Percentiles rank a stretch among this genome's conserved stretches.
Conservation (phyloP, 805 yeast species). For the Isabelozyma pseudorhagii region DNA sequence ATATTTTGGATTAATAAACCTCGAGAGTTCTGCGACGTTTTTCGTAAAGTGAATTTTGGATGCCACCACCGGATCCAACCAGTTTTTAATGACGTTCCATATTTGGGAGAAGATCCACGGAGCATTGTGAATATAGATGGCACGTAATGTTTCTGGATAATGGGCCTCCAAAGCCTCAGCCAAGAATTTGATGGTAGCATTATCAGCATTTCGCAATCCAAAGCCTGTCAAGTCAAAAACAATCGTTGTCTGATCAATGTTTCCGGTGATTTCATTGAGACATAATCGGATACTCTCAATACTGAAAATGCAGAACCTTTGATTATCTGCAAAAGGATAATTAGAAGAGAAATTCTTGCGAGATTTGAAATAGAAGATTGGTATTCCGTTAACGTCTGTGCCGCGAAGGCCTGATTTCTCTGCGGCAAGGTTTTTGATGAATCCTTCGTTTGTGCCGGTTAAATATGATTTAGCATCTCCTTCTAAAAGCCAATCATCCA, state of each 20-base stretch:
- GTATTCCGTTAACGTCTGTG: constrained; percentile 67
- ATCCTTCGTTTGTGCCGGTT: constrained; percentile 38
- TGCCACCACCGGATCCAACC: constrained; percentile 95
- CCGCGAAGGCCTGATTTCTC: constrained; percentile 79
- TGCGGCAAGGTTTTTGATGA: constrained; percentile 52
- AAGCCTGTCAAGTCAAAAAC: constrained; percentile 86
- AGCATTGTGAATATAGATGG: constrained; percentile 82
- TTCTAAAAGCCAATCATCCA: constrained; percentile 58
- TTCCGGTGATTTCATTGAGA: constrained; percentile 54
- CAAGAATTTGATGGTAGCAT: constrained; percentile 84
- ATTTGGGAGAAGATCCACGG: constrained; percentile 96
- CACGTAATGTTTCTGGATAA: constrained; percentile 91
- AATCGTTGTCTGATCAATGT: constrained; percentile 66
- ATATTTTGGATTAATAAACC: constrained; percentile 52
- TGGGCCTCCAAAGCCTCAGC: constrained; percentile 91
- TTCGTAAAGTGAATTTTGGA: constrained; percentile 81
- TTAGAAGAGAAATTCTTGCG: constrained; percentile 57
- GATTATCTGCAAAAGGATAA: constrained; percentile 62
- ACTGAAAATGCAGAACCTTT: constrained; percentile 67
- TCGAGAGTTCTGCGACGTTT: constrained; percentile 55
- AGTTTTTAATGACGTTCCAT: constrained; percentile 86
- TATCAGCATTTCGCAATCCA: constrained; percentile 90
- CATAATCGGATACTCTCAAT: constrained; percentile 83
- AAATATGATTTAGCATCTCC: constrained; percentile 69
- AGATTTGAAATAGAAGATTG: constrained; percentile 79